Evolutionary conservation across 1,284 basidiomycete genomes (phyloP), one percentile per base, ranked within the genome.

Genomic region (Austropuccinia psidii): DNA sequence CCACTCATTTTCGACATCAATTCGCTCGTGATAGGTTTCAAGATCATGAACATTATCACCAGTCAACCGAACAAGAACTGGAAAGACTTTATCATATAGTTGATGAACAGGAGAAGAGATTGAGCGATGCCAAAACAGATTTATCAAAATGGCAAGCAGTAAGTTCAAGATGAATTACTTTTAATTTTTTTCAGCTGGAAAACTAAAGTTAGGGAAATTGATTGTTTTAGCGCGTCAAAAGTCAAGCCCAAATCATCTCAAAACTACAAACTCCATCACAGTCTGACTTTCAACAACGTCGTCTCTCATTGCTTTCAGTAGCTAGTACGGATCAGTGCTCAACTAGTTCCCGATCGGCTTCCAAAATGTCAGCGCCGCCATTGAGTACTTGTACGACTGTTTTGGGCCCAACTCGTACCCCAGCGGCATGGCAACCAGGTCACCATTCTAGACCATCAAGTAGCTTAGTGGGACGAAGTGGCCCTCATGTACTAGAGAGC

Each of bases 121-220:
- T 73, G n/a, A 73, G 70, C 29, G 61, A 73, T 49, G 70, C 70
- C 17, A 73, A 73, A 49, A 73, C 49, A 45, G 61, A 57, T 37
- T 45, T 73, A 52, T 61, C 70, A 2, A 73, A 73, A 50, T 73
- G 70, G 70, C 70, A 73, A 73, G 69, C 57, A 27, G 69, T 73
- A 62, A 61, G 69, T 64, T 31, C 13, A 55, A n/a, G 21, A 24
- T 52, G 11, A 52, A n/a, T 31, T 50, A 8, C 0, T 54, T 57
- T 54, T 4, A 62, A 70, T 49, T 39, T 21, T 37, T 62, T 29
- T 33, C 58, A 7, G 33, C 57, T 19, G 35, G 37, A 7, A n/a
- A 31, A 33, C 19, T 17, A 11, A 58, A 58, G 8, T 29, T 47
- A 58, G 6, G n/a, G 11, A 70, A 47, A 7, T 29, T 60, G 6